Base-by-base conservation (phyloP, 2,329 filamentous ascomycete genomes). In the Clarireedia sp. region DNA sequence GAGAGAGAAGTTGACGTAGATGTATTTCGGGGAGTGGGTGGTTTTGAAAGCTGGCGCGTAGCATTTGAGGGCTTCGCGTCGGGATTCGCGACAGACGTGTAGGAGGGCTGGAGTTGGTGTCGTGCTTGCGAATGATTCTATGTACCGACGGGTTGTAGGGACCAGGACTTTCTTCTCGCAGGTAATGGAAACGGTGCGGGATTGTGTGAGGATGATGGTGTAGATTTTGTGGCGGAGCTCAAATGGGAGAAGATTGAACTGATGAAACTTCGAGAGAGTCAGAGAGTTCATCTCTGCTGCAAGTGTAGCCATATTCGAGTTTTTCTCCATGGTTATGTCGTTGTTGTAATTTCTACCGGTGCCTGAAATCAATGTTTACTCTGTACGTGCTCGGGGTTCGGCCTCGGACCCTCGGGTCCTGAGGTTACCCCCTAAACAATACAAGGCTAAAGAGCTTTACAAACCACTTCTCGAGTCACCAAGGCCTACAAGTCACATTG, bases 211-310 rank as follows among this genome's bases (percentile, higher is more conserved):
- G 14, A 57, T 24, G 10, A 57, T 17, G 5, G n/a, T 23, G 63
- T 64, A 68, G 17, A 68, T 61, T 26, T 66, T 64, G 44, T 66
- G 55, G 10, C 63, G 64, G 29, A 68, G 51, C 49, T 68, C 66
- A 55, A 48, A 56, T 26, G 66, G 66, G 17, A 67, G 61, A 10
- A 46, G 21, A 33, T 60, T 57, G 52, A 68, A 68, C 53, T 60
- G 57, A 38, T 61, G 56, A 55, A 68, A 67, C 24, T 57, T 33
- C 6, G 60, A 47, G 12, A 59, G 44, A 16, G 58, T 41, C 12
- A 12, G 4, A 33, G 29, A 14, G 9, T 33, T 2, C 10, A 33
- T 33, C 16, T 41, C 38, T 41, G 38, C 19, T 3, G 38, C 29
- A 12, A 12, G 29, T 12, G 29, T 10, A 33, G 3, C 12, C 10